phyloP scores from a whole-genome alignment of 495 filamentous ascomycete species.

The Talaromyces ruber region DNA sequence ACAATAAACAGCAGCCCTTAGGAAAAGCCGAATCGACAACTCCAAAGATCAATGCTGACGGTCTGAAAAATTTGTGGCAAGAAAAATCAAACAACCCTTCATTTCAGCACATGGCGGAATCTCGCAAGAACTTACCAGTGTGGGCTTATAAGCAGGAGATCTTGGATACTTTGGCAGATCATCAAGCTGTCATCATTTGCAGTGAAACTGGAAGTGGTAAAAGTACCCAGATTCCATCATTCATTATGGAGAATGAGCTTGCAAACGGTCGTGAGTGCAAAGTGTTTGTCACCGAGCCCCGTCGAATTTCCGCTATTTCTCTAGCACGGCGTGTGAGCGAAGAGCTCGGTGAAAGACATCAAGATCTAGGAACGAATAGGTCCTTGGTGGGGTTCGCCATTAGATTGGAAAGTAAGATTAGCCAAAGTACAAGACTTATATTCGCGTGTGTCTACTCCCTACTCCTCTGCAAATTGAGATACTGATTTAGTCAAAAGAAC shows the following conservation, averaged over 20 bases:
- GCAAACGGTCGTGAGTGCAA: conserved; percentile 73
- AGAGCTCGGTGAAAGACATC: conserved; percentile 78
- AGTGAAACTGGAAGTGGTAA: conserved; percentile 97
- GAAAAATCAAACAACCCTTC: conserved; percentile 53
- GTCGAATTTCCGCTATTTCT: conserved; percentile 91
- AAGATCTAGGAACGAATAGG: conserved; percentile 68
- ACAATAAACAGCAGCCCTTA: conserved; percentile 33
- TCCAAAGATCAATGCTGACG: conserved; percentile 38
- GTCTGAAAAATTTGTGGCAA: conserved; percentile 57
- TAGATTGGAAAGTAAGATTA: conserved; percentile 79
- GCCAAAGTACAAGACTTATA: conserved; percentile 68
- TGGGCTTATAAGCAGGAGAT: conserved; percentile 76
- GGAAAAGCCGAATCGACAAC: conserved; percentile 25
- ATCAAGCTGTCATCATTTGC: conserved; percentile 84
- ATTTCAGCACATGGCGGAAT: conserved; percentile 41
- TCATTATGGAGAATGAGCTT: conserved; percentile 82
- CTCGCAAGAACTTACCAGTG: conserved; percentile 73
- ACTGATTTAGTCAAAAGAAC: conserved; percentile 21
- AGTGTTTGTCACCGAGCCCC: conserved; percentile 92
- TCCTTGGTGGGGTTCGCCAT: conserved; percentile 94
- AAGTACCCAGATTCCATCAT: conserved; percentile 92
- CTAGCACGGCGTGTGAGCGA: conserved; percentile 86
- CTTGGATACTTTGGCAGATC: conserved; percentile 57
- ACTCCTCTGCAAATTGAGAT: neutral
- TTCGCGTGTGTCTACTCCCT: conserved; percentile 52